phyloP scores from a whole-genome alignment of 2,329 filamentous ascomycete genomes.

The Aspergillus nomiae region DNA sequence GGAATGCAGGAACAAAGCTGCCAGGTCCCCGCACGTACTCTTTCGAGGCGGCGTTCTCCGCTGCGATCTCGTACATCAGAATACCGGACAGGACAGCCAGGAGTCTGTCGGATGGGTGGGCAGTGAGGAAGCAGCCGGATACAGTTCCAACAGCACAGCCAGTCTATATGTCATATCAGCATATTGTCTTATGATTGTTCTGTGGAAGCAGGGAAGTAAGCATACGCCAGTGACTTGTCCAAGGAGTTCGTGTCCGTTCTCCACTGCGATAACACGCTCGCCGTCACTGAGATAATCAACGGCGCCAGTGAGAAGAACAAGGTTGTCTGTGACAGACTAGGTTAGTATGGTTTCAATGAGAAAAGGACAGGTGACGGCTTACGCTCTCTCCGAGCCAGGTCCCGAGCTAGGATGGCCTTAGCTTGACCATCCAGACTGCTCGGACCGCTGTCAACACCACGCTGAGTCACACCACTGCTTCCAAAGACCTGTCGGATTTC shows the following conservation, averaged over 20 bases:
- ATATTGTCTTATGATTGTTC: background rate
- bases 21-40: constrained; percentile 75
- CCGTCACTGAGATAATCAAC: constrained; percentile 81
- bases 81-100: constrained; percentile 71
- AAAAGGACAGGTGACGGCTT: constrained; percentile 14
- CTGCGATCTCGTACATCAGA: constrained; percentile 76
- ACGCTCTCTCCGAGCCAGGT: constrained; percentile 67
- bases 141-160: constrained; percentile 85
- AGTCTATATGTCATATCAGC: constrained; percentile 44
- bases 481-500: constrained; percentile 78
- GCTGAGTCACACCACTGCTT: constrained; percentile 62
- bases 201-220: background rate
- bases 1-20: constrained; percentile 80
- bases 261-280: constrained; percentile 63
- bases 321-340: constrained; percentile 44
- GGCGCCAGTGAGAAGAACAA: constrained; percentile 80
- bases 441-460: constrained; percentile 77
- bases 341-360: background rate
- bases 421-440: constrained; percentile 57
- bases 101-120: constrained; percentile 65
- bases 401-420: constrained; percentile 63
- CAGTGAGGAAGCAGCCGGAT: constrained; percentile 73
- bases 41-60: constrained; percentile 64
- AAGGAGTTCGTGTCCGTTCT: constrained; percentile 70
- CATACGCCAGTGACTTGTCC: constrained; percentile 49